Evolutionary conservation across 495 filamentous ascomycete species (phyloP), one percentile per base, ranked within the genome.

Genomic region (Podospora anserina): DNA sequence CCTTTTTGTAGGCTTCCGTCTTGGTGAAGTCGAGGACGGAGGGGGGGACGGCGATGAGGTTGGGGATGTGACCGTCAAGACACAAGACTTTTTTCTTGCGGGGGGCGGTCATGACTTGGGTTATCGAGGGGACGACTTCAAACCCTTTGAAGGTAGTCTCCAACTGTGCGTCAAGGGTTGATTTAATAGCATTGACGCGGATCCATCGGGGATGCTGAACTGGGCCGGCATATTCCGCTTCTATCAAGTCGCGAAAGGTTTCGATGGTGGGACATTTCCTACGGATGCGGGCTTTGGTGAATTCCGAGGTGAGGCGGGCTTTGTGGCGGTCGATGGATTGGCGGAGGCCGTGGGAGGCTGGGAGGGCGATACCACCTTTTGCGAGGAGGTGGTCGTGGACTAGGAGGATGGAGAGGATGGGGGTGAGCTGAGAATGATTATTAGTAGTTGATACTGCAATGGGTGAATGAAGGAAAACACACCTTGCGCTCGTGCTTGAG

Each of bases 331-430:
- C 88, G 32, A 98, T 82, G 0, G 92, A 82, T 6, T 86, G 79
- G 57, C 89, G 86, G 20, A 98, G 82, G 0, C 91, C 90, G 77
- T 98, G 96, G 3, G 84, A 86, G 2, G 86, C 79, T 3, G 91
- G 90, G 1, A 91, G 89, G 13, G 90, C 87, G 70, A 99, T 90
- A 65, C 95, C 93, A 44, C 82, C 81, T 74, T 92, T 94, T 28
- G 91, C 83, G 23, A 97, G 80, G 3, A 99, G 83, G 63, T 93
- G 87, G 71, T 99, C 96, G 78, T 99, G 93, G 2, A 89, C 86
- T 0, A 99, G 87, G 23, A 97, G 85, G 4, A 97, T 82, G 18
- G 94, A 86, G 16, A 98, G 83, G 16, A 88, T 78, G 1, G 95
- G 94, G 6, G 89, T 90, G 62, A 99, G 84, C 93, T 97, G 55